Evolutionary conservation across 768 basidiomycete genomes (phyloP).

Genomic region (Suillus lakei): DNA sequence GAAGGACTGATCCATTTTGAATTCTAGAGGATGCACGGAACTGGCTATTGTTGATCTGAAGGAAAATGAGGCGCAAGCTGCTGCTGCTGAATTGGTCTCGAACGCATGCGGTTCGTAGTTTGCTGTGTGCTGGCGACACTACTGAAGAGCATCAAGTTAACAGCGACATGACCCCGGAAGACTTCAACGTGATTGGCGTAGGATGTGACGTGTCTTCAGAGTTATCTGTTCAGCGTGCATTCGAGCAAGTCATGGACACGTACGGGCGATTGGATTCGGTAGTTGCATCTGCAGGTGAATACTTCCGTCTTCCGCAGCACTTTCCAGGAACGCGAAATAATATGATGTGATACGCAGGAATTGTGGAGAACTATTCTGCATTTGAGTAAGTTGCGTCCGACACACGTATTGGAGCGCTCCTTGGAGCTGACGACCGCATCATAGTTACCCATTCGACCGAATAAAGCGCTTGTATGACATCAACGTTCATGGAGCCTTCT

Average conservation of each 20-base stretch:
- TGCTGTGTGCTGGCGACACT: constrained; percentile 27
- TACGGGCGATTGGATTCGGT: constrained; percentile 80
- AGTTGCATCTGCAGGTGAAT: constrained; percentile 83
- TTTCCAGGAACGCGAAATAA: constrained; percentile 3
- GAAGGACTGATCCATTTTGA: constrained; percentile 12
- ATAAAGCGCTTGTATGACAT: constrained; percentile 86
- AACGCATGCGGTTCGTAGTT: constrained; percentile 53
- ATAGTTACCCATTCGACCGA: constrained; percentile 84
- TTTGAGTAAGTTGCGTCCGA: constrained; percentile 62
- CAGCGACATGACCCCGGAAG: constrained; percentile 56
- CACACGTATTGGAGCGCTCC: constrained; percentile 3
- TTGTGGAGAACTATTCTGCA: constrained; percentile 87
- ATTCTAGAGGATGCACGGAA: constrained; percentile 72
- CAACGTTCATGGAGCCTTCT: constrained; percentile 94
- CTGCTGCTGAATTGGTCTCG: constrained; percentile 70
- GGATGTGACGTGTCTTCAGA: constrained; percentile 92
- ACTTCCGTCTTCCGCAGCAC: background rate
- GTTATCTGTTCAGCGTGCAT: constrained; percentile 74
- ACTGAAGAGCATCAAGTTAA: constrained; percentile 48
- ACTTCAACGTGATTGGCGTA: constrained; percentile 72
- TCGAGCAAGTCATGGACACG: constrained; percentile 61
- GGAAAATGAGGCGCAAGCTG: constrained; percentile 63
- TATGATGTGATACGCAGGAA: constrained; percentile 51
- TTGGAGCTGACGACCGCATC: constrained; percentile 16
- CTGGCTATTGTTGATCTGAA: constrained; percentile 86